A percentile compares a stretch with the other conserved stretches of the same genome.
These are phyloP conservation scores for Gautieria morchelliformis DNA, from an alignment of 768 basidiomycete genomes.

Conservation along the genomic window DNA sequence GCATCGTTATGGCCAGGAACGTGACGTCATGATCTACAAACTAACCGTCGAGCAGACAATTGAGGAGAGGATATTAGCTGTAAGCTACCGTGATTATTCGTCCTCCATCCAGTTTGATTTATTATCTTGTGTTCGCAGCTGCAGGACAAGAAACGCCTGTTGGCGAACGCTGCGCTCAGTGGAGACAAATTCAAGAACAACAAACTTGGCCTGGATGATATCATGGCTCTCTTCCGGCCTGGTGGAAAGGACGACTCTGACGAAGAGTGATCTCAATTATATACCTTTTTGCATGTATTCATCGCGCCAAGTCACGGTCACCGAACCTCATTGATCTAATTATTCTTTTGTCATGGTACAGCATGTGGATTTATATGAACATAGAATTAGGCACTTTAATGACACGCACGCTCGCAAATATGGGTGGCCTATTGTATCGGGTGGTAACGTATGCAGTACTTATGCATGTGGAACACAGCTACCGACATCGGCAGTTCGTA, in stretches of 20 bases:
- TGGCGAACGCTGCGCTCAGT: constrained; percentile 75
- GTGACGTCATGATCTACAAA: constrained; percentile 82
- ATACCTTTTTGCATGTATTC: too few relatives aligned
- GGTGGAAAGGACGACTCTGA: constrained; percentile 47
- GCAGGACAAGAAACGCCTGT: constrained; percentile 85
- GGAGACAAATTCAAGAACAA: constrained; percentile 83
- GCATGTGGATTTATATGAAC: too few relatives aligned
- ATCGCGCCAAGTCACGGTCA: not conserved
- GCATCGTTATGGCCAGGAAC: constrained; percentile 82
- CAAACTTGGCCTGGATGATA: constrained; percentile 77
- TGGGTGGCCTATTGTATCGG: too few relatives aligned
- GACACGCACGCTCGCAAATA: too few relatives aligned
- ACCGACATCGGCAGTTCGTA: too few relatives aligned
- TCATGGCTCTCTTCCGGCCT: constrained; percentile 68
- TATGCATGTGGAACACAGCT: too few relatives aligned
- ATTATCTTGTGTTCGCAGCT: constrained; percentile 33
- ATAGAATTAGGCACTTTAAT: too few relatives aligned
- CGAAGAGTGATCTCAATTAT: constrained; percentile 29
- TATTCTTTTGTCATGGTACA: too few relatives aligned
- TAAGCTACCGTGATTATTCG: constrained; percentile 20
- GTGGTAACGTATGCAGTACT: too few relatives aligned
- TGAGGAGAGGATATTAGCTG: constrained; percentile 75
- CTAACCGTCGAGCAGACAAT: constrained; percentile 81
- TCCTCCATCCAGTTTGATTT: not conserved
- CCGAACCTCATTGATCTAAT: too few relatives aligned